Base-by-base conservation (phyloP, 108 stramenopile species). In the Nitzschia inconspicua region DNA sequence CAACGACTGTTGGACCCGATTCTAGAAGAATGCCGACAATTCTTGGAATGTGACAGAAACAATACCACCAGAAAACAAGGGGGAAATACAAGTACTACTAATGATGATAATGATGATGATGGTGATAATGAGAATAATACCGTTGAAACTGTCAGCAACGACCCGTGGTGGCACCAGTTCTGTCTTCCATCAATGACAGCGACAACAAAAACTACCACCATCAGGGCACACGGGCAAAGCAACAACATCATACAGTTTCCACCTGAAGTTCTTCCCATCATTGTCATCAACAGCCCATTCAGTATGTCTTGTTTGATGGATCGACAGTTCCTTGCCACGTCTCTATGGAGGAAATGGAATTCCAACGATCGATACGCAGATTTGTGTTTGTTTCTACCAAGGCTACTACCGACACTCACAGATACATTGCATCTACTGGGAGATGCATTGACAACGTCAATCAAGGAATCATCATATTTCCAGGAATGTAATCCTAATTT, bases 341-440 rank as follows among this genome's bases (percentile, higher is more conserved):
- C 53, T 4, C 13, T 54, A 18, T 54, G 53, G 53, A 36, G 34
- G n/a, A 22, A 54, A 54, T 28, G 34, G 18, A 54, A 54, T 54
- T 34, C 18, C 36, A 37, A 37, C 36, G 8, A 37, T 37, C 36
- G 36, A 11, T 8, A 37, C 10, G 8, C 11, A 39, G 14, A 39
- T 39, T 0, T 54, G 8, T 54, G 53, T 32, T 19, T 54, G 10
- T 1, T 36, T 31, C 19, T 54, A 10, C 53, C 53, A 13, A 25
- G 53, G 22, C 0, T 54, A 4, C 23, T 54, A 29, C 37, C 53
- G 19, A 54, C 24, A 23, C 37, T 18, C 35, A 54, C n/a, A 9
- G 53, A 54, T 25, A 54, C 53, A 0, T 28, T 54, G 0, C 13
- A 37, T 23, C 1, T 54, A 4, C 31, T 54, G 18, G 34, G 53